Evolutionary conservation across 768 basidiomycete genomes (phyloP).

Genomic region (Paxillus rubicundulus): DNA sequence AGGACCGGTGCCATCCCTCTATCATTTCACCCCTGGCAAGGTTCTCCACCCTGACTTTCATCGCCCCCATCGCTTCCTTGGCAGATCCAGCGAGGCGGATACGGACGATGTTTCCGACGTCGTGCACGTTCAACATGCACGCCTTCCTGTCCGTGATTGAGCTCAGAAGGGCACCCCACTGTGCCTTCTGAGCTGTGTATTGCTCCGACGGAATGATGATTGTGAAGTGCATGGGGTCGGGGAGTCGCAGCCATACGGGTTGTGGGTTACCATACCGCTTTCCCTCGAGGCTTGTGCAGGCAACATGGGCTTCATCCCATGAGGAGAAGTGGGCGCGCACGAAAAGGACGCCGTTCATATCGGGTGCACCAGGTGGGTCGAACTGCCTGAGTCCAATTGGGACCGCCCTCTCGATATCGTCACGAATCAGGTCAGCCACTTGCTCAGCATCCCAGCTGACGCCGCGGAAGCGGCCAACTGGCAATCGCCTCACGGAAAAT

Average conservation of each 20-base stretch:
- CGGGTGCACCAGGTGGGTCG: conserved; percentile 21
- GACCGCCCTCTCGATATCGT: conserved; percentile 21
- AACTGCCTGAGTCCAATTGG: conserved; percentile 22
- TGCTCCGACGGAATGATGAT: conserved; percentile 48
- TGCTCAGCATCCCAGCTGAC: conserved; percentile 15
- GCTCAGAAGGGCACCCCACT: conserved; percentile 46
- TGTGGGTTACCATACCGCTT: conserved; percentile 32
- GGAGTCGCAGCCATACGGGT: conserved; percentile 40
- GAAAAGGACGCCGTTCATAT: conserved; percentile 31
- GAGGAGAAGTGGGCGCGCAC: conserved; percentile 46
- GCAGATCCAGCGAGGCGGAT: conserved; percentile 51
- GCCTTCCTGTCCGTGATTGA: conserved; percentile 37
- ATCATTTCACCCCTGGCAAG: conserved; percentile 51
- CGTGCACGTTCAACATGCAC: conserved; percentile 32
- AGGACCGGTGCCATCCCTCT: conserved; percentile 49
- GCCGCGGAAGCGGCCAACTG: conserved; percentile 21
- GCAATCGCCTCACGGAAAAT: conserved; percentile 21
- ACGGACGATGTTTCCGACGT: conserved; percentile 26
- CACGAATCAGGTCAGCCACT: conserved; percentile 22
- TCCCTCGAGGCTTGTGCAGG: conserved; percentile 35
- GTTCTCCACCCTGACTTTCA: conserved; percentile 61
- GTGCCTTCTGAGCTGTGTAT: conserved; percentile 47
- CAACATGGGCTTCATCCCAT: conserved; percentile 47
- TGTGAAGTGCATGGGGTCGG: conserved; percentile 49
- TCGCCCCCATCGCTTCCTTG: conserved; percentile 49